These are phyloP conservation scores for Dentipellis sp. DNA, from an alignment of 768 basidiomycete species.

Conservation along the genomic window DNA sequence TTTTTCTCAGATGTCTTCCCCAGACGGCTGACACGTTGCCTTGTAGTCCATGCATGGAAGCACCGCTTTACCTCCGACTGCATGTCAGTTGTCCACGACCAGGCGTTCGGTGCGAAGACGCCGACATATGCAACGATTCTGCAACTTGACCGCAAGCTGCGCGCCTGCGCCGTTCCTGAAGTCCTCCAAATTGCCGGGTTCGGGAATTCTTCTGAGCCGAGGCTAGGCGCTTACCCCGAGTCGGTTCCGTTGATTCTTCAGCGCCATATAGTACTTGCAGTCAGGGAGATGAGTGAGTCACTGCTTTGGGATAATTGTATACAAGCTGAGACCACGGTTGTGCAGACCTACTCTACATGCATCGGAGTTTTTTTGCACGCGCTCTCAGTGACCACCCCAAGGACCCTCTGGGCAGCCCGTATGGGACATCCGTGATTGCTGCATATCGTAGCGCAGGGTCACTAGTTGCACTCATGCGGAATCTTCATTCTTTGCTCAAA, in stretches of 20 bases:
- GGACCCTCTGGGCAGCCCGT: conserved; percentile 64
- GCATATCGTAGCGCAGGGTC: conserved; percentile 61
- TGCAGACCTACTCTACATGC: conserved; percentile 46
- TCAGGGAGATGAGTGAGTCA: conserved; percentile 56
- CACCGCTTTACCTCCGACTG: conserved; percentile 57
- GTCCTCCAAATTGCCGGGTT: conserved; percentile 58
- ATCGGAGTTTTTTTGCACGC: conserved; percentile 66
- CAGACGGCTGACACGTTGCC: not conserved
- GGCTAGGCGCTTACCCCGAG: conserved; percentile 31
- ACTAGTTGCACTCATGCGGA: conserved; percentile 56
- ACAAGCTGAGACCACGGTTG: not conserved
- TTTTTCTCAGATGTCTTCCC: conserved; percentile 23
- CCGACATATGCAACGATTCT: conserved; percentile 53
- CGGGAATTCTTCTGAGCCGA: conserved; percentile 27
- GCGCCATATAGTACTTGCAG: conserved; percentile 54
- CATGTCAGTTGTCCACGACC: conserved; percentile 54
- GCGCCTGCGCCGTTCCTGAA: conserved; percentile 52
- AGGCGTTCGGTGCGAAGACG: conserved; percentile 53
- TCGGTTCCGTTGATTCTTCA: conserved; percentile 56
- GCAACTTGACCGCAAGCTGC: conserved; percentile 59
- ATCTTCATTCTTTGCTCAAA: conserved; percentile 57
- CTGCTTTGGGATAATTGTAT: too few species aligned
- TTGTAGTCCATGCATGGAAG: conserved; percentile 57
- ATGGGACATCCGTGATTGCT: conserved; percentile 56
- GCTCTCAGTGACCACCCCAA: conserved; percentile 52